A percentile compares a stretch with the other conserved stretches of the same genome.
phyloP scores from a whole-genome alignment of 345 rosid species.

The Citrus australasica region DNA sequence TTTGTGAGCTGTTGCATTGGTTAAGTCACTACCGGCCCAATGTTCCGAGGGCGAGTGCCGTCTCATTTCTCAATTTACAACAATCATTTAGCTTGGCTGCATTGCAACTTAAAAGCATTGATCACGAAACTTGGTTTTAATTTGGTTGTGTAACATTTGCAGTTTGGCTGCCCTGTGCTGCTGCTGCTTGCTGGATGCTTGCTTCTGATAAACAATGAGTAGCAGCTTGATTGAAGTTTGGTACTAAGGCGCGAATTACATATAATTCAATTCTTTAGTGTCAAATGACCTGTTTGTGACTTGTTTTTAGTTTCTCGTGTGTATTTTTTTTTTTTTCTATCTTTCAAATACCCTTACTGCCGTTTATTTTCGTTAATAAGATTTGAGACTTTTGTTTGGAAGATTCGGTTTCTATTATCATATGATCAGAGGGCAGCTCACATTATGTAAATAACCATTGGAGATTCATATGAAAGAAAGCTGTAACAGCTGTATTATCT shows the following conservation, averaged over 20 bases:
- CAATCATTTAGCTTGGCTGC: neutral
- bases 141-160: conserved; percentile 9
- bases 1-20: too few species aligned
- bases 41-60: too few species aligned
- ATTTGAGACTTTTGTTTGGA: neutral
- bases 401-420: neutral
- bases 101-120: neutral
- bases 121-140: neutral
- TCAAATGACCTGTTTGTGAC: neutral
- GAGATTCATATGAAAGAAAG: neutral
- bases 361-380: neutral
- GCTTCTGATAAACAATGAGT: conserved; percentile 36
- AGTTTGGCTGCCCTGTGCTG: conserved; percentile 52
- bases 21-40: too few species aligned
- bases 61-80: too few species aligned
- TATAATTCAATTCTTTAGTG: neutral
- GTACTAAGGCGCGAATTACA: neutral
- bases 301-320: neutral
- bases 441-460: neutral
- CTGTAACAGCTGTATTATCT: neutral
- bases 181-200: conserved; percentile 35
- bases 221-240: neutral
- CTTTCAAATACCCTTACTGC: neutral
- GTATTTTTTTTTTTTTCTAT: neutral
- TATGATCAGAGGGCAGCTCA: neutral